Evolutionary conservation across 345 rosid genomes (phyloP), one percentile per base, ranked within the genome.

Genomic region (Salix udensis): DNA sequence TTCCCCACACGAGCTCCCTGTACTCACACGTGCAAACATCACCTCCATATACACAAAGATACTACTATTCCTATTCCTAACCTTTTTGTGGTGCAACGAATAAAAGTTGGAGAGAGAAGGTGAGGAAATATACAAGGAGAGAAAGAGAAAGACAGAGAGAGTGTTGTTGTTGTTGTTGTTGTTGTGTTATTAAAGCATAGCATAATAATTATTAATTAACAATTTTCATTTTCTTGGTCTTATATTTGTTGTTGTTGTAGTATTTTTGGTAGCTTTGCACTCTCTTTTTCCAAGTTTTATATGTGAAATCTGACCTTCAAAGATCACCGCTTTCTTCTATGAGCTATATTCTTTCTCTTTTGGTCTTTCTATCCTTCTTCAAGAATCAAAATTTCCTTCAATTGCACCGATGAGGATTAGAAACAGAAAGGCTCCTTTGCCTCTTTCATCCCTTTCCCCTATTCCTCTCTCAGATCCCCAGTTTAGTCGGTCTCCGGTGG

Each of bases 371-470:
- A 40, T 12, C 71, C 66, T n/a, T 68, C 34, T 2, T 39, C 24
- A 26, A 7, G 46, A 28, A 28, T 42, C 65, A 74, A 70, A 53
- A 28, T 55, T 39, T 68, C 52, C 36, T 71, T 61, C 6, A n/a
- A 30, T 75, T 77, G 74, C 77, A 76, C 77, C 81, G 77, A 96
- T 96, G 99, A 96, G 99, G 89, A 96, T 96, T 92, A 88, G 99
- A 75, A 92, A 93, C 76, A 88, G 98, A 79, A 87, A 85, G 82
- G 88, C 79, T 21, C 96, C 91, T 40, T 86, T 91, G 28, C 91
- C 98, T 44, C 87, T 93, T 24, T 89, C 97, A 4, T 88, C 94
- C 64, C 88, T 91, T 12, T 89, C 92, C 37, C 98, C 97, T 37
- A 83, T 90, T 9, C 93, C 93, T 71, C 81, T 91, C 67, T 87